phyloP scores from a whole-genome alignment of 208 protist genomes.

The Crithidia expoeki region DNA sequence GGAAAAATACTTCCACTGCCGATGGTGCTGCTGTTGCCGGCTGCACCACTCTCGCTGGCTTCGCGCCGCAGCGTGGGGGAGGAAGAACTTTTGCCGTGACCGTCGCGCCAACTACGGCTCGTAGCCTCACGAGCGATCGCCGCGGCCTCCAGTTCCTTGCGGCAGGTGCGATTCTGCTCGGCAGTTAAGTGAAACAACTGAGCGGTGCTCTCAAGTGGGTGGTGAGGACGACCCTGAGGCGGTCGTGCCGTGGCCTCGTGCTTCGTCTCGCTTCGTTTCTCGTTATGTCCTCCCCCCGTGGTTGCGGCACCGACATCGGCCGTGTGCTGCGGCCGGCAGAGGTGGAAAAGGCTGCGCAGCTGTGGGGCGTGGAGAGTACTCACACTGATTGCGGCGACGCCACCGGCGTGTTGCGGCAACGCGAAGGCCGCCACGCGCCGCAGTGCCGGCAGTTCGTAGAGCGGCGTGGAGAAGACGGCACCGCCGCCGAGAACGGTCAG shows the following conservation, averaged over 20 bases:
- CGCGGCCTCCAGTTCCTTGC: constrained; percentile 9
- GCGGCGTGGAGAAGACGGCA: constrained; percentile 16
- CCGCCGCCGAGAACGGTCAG: background rate
- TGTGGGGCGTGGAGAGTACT: constrained; percentile 26
- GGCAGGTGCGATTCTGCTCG: constrained; percentile 26
- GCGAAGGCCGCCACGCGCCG: constrained; percentile 32
- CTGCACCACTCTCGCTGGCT: background rate
- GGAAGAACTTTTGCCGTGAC: background rate
- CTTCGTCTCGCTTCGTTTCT: background rate
- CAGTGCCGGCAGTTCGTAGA: constrained; percentile 42
- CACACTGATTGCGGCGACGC: constrained; percentile 22
- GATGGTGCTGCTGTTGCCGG: background rate
- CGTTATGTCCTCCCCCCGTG: background rate
- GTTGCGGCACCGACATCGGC: constrained; percentile 7
- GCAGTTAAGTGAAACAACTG: constrained; percentile 20
- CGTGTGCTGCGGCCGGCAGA: constrained; percentile 18
- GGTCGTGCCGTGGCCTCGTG: background rate
- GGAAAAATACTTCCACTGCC: constrained; percentile 12
- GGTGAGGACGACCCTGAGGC: constrained; percentile 8
- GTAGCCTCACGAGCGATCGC: background rate
- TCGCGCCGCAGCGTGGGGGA: background rate
- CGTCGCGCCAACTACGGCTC: constrained; percentile 7
- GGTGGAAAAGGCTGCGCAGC: constrained; percentile 32
- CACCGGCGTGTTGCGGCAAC: constrained; percentile 24
- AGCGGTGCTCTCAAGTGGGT: constrained; percentile 25